phyloP scores from a whole-genome alignment of 2,329 filamentous ascomycete species.

The Lecanicillium sp. region DNA sequence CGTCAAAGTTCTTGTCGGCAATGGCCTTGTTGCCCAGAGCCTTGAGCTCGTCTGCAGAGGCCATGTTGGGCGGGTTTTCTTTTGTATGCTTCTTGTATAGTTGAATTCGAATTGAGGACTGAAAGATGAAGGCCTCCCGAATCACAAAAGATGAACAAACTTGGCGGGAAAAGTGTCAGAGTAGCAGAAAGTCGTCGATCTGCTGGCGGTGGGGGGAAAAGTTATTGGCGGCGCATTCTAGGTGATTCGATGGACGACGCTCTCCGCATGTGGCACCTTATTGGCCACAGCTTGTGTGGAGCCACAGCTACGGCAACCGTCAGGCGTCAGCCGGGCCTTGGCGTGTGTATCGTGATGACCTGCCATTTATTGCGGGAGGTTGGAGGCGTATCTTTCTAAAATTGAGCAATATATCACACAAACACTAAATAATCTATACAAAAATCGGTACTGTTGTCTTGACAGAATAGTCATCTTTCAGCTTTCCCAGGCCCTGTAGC shows the following conservation, averaged over 20 bases:
- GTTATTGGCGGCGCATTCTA: conserved; percentile 26
- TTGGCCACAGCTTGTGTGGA: conserved; percentile 21
- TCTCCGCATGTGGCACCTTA: conserved; percentile 17
- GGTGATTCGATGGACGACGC: conserved; percentile 30
- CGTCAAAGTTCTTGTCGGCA: conserved; percentile 90
- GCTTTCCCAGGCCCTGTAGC: too few species aligned
- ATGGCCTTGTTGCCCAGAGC: conserved; percentile 98
- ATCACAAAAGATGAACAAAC: conserved; percentile 3
- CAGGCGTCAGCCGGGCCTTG: too few species aligned
- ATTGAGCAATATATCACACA: too few species aligned
- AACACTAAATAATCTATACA: too few species aligned
- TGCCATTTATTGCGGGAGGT: too few species aligned
- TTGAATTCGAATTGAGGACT: too few species aligned
- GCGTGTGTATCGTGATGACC: too few species aligned
- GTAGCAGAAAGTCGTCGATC: conserved; percentile 6
- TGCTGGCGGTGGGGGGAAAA: conserved; percentile 19
- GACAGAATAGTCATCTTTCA: too few species aligned
- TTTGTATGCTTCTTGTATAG: not conserved
- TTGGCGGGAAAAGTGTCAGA: conserved; percentile 3
- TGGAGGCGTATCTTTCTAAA: too few species aligned
- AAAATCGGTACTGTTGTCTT: too few species aligned
- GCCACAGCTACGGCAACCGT: not conserved
- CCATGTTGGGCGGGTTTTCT: conserved; percentile 29
- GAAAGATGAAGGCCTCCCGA: too few species aligned
- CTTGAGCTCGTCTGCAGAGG: conserved; percentile 74